Base-by-base conservation (phyloP, 2,329 filamentous ascomycete species). In the Graphiopsis chlorocephala region DNA sequence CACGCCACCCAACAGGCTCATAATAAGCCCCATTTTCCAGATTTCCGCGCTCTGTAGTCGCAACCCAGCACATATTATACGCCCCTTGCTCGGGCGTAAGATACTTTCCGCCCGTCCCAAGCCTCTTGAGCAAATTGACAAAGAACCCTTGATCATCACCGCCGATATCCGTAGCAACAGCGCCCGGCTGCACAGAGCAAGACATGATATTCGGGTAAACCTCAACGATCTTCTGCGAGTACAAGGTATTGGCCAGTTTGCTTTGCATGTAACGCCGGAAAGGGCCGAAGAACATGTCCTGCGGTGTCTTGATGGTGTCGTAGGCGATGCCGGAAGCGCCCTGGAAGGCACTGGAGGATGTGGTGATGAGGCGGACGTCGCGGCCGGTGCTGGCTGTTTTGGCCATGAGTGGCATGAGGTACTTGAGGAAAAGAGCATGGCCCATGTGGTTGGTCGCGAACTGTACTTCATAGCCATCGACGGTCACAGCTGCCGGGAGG, bases 391-490 rank as follows among this genome's bases (percentile, higher is more conserved):
- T 42, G 17, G 76, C 71, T 8, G 80, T 79, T 0, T 81, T 69
- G 5, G 78, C 72, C 52, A 84, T 70, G 0, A 73, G 75, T 0
- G 82, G 81, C 0, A 83, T 72, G 0, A 84, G 75, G 8, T 81
- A 74, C 59, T 79, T 80, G 10, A 77, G 82, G 14, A 84, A 69
- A 0, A 84, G 75, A 3, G 80, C 79, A 66, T 82, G 82, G 33
- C 81, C 82, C 65, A 84, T 72, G 72, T 84, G 79, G 67, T 84
- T 84, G 6, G 80, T 83, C 29, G 79, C 82, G 64, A 84, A 81
- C 61, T 84, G 81, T 42, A 81, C 76, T 70, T 84, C 82, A 67
- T 82, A 83, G 56, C 81, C 82, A 48, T 84, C 80, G 14, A 76
- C 74, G 0, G 82, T 83, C 7, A 76, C 73, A 20, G 70, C 73